A percentile compares a stretch with the other conserved stretches of the same genome.
These are phyloP conservation scores for Volvox carteri DNA, from an alignment of 163 green algal genomes.

Conservation along the genomic window DNA sequence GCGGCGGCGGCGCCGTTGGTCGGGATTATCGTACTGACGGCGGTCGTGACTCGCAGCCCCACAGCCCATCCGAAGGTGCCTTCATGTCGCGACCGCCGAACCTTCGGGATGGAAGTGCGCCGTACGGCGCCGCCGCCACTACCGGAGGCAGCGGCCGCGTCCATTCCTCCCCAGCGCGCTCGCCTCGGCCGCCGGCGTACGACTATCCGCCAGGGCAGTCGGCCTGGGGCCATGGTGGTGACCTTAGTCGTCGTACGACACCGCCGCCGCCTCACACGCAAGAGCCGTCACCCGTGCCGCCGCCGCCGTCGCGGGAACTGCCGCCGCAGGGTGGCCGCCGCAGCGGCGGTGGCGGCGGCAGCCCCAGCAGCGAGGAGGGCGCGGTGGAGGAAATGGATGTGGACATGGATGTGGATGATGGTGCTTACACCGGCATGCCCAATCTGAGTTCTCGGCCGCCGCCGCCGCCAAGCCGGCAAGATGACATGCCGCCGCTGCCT, in stretches of 20 bases:
- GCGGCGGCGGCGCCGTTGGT: not conserved
- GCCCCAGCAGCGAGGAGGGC: slow-evolving; percentile 20
- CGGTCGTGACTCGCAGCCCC: slow-evolving; percentile 2
- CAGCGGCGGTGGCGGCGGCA: not conserved
- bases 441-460: not conserved
- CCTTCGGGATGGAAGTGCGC: not conserved
- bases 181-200: not conserved
- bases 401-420: slow-evolving; percentile 40
- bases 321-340: not conserved
- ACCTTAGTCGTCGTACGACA: not conserved
- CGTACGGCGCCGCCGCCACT: not conserved
- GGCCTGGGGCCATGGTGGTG: not conserved
- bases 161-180: not conserved
- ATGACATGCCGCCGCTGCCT: slow-evolving; percentile 2
- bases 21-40: not conserved
- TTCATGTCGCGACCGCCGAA: not conserved
- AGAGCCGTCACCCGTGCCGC: not conserved
- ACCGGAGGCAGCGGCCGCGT: not conserved
- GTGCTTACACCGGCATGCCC: not conserved
- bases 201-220: not conserved
- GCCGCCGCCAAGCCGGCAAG: not conserved
- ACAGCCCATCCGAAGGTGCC: not conserved
- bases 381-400: slow-evolving; percentile 9
- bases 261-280: not conserved
- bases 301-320: not conserved